A percentile compares a stretch with the other conserved stretches of the same genome.
Evolutionary conservation across 2,329 filamentous ascomycete species (phyloP).

Genomic region (Colletotrichum sp.): DNA sequence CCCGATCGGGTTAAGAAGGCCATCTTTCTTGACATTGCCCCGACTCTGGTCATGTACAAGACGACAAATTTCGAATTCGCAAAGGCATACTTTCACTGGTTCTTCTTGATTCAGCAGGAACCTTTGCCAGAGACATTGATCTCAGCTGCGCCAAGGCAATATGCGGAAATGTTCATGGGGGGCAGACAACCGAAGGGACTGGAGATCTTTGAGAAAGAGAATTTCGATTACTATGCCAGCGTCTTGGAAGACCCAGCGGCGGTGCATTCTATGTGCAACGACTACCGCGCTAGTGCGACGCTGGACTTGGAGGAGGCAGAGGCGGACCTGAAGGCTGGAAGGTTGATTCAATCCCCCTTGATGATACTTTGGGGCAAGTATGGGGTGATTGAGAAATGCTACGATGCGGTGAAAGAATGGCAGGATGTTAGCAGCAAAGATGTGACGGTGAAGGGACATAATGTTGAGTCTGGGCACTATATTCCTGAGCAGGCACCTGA

Average conservation of each 20-base stretch:
- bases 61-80: constrained; percentile 47
- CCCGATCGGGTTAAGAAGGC: constrained; percentile 42
- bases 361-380: constrained; percentile 55
- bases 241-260: constrained; percentile 43
- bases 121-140: constrained; percentile 57
- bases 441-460: constrained; percentile 41
- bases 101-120: constrained; percentile 57
- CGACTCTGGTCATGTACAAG: constrained; percentile 59
- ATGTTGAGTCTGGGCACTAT: constrained; percentile 53
- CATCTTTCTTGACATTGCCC: constrained; percentile 58
- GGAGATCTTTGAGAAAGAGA: constrained; percentile 35
- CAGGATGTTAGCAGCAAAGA: constrained; percentile 42
- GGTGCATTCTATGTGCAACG: constrained; percentile 57
- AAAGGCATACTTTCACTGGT: constrained; percentile 62
- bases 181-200: constrained; percentile 38
- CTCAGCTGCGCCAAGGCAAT: constrained; percentile 37
- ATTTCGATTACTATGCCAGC: constrained; percentile 44
- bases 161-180: constrained; percentile 48
- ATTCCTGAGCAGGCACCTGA: constrained; percentile 56
- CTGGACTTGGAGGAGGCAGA: constrained; percentile 57
- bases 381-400: constrained; percentile 53
- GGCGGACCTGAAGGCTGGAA: constrained; percentile 45
- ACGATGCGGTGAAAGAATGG: constrained; percentile 57
- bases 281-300: constrained; percentile 58
- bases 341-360: constrained; percentile 49